These are phyloP conservation scores for Tulasnella sp. DNA, from an alignment of 768 basidiomycete genomes.

Conservation along the genomic window DNA sequence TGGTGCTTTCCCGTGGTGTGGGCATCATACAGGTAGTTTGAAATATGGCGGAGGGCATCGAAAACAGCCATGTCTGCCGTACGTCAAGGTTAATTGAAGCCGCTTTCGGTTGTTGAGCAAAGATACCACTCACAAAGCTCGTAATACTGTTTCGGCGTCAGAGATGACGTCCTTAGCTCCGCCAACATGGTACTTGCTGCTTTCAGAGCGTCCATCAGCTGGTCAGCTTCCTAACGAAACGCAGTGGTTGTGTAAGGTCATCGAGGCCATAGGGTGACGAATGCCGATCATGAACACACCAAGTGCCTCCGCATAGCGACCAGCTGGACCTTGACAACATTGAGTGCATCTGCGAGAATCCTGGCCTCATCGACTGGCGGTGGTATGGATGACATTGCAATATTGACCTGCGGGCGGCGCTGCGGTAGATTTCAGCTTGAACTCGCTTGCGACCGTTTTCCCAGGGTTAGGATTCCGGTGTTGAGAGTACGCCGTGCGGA, in stretches of 20 bases:
- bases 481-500: not conserved
- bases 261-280: not conserved
- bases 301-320: conserved; percentile 27
- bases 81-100: not conserved
- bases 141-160: conserved; percentile 97
- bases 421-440: conserved; percentile 25
- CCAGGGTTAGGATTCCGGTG: not conserved
- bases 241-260: not conserved
- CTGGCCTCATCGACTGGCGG: conserved; percentile 25
- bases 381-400: conserved; percentile 11
- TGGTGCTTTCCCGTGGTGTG: conserved; percentile 90
- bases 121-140: conserved; percentile 70
- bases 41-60: conserved; percentile 90
- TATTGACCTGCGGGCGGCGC: not conserved
- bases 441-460: conserved; percentile 2
- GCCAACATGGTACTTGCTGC: conserved; percentile 96
- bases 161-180: conserved; percentile 86
- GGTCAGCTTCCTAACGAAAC: conserved; percentile 74
- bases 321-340: conserved; percentile 29
- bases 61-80: conserved; percentile 95
- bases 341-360: conserved; percentile 27
- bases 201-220: conserved; percentile 98
- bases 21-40: conserved; percentile 95
- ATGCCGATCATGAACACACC: conserved; percentile 14
- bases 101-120: not conserved